These are phyloP conservation scores for Epicoccum sorghinum DNA, from an alignment of 2,329 filamentous ascomycete genomes.

Conservation along the genomic window DNA sequence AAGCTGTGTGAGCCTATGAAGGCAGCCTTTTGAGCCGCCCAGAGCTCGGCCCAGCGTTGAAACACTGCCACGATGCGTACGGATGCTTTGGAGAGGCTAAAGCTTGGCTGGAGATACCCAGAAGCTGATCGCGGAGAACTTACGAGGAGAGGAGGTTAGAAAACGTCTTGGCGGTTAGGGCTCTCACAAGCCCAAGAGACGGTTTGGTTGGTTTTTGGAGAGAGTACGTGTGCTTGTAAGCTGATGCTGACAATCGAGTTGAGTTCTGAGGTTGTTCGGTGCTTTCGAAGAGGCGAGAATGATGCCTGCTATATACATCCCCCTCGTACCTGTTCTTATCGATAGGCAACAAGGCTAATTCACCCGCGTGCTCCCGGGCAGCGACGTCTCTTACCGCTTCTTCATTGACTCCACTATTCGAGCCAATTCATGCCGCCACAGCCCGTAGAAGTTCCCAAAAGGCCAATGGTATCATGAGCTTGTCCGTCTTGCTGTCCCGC, in stretches of 20 bases:
- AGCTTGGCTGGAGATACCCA: not conserved
- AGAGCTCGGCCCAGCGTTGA: not conserved
- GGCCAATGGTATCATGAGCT: constrained; percentile 31
- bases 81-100: not conserved
- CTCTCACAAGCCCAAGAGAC: constrained; percentile 48
- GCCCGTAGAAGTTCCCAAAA: constrained; percentile 19
- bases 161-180: constrained; percentile 85
- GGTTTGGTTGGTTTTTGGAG: constrained; percentile 21
- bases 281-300: constrained; percentile 9
- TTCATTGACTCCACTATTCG: constrained; percentile 36
- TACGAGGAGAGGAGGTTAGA: constrained; percentile 98
- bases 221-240: constrained; percentile 12
- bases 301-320: constrained; percentile 24
- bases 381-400: constrained; percentile 39
- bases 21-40: not conserved
- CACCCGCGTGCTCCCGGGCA: constrained; percentile 37
- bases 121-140: constrained; percentile 49
- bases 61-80: not conserved
- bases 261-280: constrained; percentile 16
- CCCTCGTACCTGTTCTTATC: constrained; percentile 26
- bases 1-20: not conserved
- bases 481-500: constrained; percentile 7
- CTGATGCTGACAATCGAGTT: constrained; percentile 6
- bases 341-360: constrained; percentile 23
- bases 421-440: constrained; percentile 26